These are phyloP conservation scores for Syzygium aromaticum DNA, from an alignment of 345 rosid genomes.

Conservation along the genomic window DNA sequence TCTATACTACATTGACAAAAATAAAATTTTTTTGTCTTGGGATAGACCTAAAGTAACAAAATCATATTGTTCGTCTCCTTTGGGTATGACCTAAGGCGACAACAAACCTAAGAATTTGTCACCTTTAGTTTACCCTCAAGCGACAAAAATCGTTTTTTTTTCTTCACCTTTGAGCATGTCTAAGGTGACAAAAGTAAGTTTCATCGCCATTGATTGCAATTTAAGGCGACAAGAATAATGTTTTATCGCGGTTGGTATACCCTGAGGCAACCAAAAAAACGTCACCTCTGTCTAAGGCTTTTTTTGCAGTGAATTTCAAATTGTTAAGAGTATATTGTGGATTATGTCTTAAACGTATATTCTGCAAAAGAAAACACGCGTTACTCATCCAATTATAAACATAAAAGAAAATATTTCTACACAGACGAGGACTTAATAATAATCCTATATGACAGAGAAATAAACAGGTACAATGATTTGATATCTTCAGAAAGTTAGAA, in stretches of 20 bases:
- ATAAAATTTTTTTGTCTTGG: background rate
- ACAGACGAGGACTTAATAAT: background rate
- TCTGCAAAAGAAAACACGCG: background rate
- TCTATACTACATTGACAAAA: background rate
- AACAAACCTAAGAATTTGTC: background rate
- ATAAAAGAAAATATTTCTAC: background rate
- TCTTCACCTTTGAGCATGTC: background rate
- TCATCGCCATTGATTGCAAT: background rate
- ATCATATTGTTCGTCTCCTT: background rate
- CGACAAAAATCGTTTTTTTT: background rate
- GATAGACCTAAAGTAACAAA: background rate
- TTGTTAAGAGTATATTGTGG: background rate
- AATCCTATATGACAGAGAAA: background rate
- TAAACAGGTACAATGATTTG: background rate
- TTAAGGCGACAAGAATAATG: background rate
- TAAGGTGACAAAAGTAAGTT: background rate
- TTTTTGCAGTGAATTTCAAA: background rate
- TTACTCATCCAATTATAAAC: background rate
- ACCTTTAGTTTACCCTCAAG: background rate
- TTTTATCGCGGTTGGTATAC: background rate
- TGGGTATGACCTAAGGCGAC: background rate
- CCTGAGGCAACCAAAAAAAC: background rate
- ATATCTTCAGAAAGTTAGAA: background rate
- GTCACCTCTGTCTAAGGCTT: background rate
- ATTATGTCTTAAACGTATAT: background rate